phyloP scores from a whole-genome alignment of 768 basidiomycete species.

The Pilatotrama ljubarskyi region DNA sequence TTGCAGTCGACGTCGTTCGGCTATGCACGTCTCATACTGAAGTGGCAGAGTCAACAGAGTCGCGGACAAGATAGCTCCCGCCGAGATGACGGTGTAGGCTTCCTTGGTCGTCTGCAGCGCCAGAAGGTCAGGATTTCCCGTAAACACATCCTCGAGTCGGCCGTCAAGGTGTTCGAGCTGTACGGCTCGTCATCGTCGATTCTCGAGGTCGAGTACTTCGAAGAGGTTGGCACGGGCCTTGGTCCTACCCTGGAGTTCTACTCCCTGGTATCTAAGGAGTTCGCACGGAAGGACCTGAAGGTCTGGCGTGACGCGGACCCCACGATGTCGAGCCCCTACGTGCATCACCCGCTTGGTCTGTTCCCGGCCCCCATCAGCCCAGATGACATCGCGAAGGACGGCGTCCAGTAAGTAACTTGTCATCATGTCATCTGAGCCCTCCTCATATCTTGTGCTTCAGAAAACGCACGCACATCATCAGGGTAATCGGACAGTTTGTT shows the following conservation, averaged over 20 bases:
- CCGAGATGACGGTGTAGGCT: slow-evolving; percentile 88
- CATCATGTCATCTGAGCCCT: neutral
- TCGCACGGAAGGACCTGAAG: slow-evolving; percentile 83
- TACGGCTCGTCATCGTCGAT: slow-evolving; percentile 94
- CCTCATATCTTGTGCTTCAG: slow-evolving; percentile 38
- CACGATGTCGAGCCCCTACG: slow-evolving; percentile 62
- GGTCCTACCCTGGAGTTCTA: slow-evolving; percentile 99
- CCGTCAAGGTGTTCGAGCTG: slow-evolving; percentile 93
- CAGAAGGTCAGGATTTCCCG: slow-evolving; percentile 97
- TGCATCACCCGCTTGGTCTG: slow-evolving; percentile 81
- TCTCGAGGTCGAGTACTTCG: slow-evolving; percentile 97
- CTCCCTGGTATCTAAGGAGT: slow-evolving; percentile 94
- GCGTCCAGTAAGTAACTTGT: slow-evolving; percentile 60
- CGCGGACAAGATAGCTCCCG: slow-evolving; percentile 78
- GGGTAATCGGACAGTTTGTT: slow-evolving; percentile 92
- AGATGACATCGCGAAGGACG: slow-evolving; percentile 70
- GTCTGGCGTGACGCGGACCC: slow-evolving; percentile 89
- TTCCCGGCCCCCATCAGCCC: slow-evolving; percentile 83
- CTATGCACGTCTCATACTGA: slow-evolving; percentile 91
- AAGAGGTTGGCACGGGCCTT: slow-evolving; percentile 96
- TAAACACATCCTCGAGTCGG: slow-evolving; percentile 92
- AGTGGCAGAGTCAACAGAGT: slow-evolving; percentile 89
- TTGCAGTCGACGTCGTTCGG: slow-evolving; percentile 97
- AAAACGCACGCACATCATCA: slow-evolving; percentile 83
- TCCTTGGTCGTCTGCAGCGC: slow-evolving; percentile 87